These are phyloP conservation scores for Aspergillus carbonarius DNA, from an alignment of 2,329 filamentous ascomycete species.

Conservation along the genomic window DNA sequence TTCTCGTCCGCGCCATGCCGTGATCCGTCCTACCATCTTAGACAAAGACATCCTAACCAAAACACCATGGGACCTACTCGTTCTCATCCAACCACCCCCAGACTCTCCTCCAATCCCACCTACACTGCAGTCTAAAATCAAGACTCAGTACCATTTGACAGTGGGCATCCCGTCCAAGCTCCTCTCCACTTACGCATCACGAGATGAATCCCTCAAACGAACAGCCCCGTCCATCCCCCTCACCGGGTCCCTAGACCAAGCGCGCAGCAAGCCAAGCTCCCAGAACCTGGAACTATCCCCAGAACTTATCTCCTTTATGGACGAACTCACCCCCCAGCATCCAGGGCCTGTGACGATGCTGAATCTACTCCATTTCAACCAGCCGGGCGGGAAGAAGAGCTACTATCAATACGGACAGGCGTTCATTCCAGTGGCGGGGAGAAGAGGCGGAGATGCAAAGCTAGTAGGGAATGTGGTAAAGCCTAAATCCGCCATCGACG, in stretches of 20 bases:
- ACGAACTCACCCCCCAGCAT: slow-evolving; percentile 28
- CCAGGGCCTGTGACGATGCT: slow-evolving; percentile 60
- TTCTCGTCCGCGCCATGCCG: slow-evolving; percentile 37
- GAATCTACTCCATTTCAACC: slow-evolving; percentile 59
- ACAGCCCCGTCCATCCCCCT: slow-evolving; percentile 19
- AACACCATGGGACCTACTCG: slow-evolving; percentile 36
- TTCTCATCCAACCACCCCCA: slow-evolving; percentile 28
- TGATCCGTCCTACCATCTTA: slow-evolving; percentile 36
- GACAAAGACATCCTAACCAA: slow-evolving; percentile 29
- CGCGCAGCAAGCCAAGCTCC: slow-evolving; percentile 28
- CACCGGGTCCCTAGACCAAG: slow-evolving; percentile 29
- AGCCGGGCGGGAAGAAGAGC: slow-evolving; percentile 50
- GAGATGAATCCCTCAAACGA: slow-evolving; percentile 23
- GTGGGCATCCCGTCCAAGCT: slow-evolving; percentile 40
- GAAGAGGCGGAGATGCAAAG: slow-evolving; percentile 60
- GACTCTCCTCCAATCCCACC: slow-evolving; percentile 21
- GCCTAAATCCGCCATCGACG: slow-evolving; percentile 7
- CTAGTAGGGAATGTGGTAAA: slow-evolving; percentile 59
- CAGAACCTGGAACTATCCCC: slow-evolving; percentile 57
- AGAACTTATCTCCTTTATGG: slow-evolving; percentile 54
- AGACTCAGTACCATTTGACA: slow-evolving; percentile 32
- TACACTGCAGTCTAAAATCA: slow-evolving; percentile 18
- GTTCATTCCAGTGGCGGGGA: slow-evolving; percentile 48
- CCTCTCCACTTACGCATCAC: slow-evolving; percentile 27
- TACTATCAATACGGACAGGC: slow-evolving; percentile 59